Evolutionary conservation across 1,139 yeast species (phyloP), one percentile per base, ranked within the genome.

Genomic region (Hyphopichia khmerensis): DNA sequence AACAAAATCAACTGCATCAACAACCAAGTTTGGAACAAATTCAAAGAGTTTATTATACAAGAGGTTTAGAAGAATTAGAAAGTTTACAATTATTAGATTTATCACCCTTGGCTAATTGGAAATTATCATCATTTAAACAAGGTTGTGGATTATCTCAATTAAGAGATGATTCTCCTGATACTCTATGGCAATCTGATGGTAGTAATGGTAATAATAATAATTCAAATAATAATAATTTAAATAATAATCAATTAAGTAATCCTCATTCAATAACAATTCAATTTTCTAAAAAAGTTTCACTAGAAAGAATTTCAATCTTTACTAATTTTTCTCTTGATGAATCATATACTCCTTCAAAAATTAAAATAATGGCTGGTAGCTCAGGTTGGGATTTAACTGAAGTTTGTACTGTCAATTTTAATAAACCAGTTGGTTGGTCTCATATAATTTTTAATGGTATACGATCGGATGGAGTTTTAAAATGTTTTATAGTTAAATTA

Each of bases 121-220:
- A 82, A 36, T 81, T 89, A 0, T 87, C 96, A 1, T 84, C 96
- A 0, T 68, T 47, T 53, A 93, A 91, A 53, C 77, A 77, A 17
- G 95, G 93, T 0, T 82, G 72, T 52, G 95, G 95, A 0, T 72
- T 89, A 11, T 67, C 67, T 18, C 85, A 84, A 51, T 69, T 93
- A 10, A 68, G 95, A 29, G 89, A 87, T 42, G 95, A 88, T 55
- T 77, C 82, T 15, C 87, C 95, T 0, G 75, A 77, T 34, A 68
- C 84, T 3, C 91, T 75, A 60, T 95, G 99, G 99, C 99, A 95
- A 60, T 87, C 96, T 40, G 99, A 95, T 60, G 99, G 98, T 2
- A 69, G 72, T 46, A 27, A 64, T 46, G 75, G 68, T 3, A 54
- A 56, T 34, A 59, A 55, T 36, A 52, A 52, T 40, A 43, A 57